These are phyloP conservation scores for Mimosa bimucronata DNA, from an alignment of 306 rosid genomes.

Conservation along the genomic window DNA sequence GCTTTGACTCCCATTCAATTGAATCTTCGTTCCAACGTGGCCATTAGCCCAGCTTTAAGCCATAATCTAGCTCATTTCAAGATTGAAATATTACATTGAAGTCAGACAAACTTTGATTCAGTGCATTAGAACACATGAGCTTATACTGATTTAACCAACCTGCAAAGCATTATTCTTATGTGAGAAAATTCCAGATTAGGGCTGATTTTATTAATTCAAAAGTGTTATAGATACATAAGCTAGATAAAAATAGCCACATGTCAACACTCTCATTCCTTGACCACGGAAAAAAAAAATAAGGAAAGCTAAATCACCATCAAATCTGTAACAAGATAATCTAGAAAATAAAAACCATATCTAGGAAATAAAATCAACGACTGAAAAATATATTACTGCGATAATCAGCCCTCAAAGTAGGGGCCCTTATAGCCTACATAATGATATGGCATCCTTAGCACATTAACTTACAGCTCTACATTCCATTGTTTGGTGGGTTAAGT, in stretches of 20 bases:
- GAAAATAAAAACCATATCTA: not conserved
- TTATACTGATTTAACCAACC: not conserved
- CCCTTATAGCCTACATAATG: not conserved
- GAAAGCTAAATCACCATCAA: not conserved
- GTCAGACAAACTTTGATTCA: not conserved
- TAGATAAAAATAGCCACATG: not conserved
- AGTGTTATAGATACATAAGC: not conserved
- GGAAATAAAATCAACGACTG: not conserved
- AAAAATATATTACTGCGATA: not conserved
- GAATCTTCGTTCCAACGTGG: not conserved
- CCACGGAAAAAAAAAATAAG: not conserved
- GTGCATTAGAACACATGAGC: not conserved
- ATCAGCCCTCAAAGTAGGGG: not conserved
- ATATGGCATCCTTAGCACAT: not conserved
- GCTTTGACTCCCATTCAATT: not conserved
- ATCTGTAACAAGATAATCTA: not conserved
- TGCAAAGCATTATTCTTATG: not conserved
- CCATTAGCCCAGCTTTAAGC: not conserved
- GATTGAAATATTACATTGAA: not conserved
- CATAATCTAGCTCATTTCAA: not conserved
- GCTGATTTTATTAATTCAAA: not conserved
- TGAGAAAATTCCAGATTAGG: not conserved
- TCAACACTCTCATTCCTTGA: not conserved
- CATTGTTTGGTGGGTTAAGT: not conserved
- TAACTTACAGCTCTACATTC: not conserved